Conservation (phyloP, 2,329 filamentous ascomycete species). For the Balansia obtecta region DNA sequence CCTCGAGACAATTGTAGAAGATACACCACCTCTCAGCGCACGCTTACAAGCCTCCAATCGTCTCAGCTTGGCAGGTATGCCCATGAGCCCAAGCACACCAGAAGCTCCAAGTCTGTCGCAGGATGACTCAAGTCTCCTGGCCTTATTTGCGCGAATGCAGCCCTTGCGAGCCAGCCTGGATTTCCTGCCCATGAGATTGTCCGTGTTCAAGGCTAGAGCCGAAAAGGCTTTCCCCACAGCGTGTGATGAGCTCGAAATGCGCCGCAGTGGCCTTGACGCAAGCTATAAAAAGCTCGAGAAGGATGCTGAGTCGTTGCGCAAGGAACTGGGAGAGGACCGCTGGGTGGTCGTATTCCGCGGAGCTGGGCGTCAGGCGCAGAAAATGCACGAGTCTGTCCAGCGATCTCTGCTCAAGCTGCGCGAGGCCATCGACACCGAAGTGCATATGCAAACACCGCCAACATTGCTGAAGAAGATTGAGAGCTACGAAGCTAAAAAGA, state of each 20-base stretch:
- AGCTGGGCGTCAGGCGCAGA: conserved; percentile 80
- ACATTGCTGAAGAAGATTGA: conserved; percentile 72
- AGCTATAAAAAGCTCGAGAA: conserved; percentile 79
- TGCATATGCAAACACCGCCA: conserved; percentile 60
- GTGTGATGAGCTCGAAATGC: conserved; percentile 74
- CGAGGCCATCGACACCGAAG: conserved; percentile 63
- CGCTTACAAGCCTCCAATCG: conserved; percentile 48
- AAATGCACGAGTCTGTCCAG: conserved; percentile 94
- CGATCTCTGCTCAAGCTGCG: conserved; percentile 72
- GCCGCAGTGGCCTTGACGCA: conserved; percentile 63
- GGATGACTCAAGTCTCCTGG: conserved; percentile 79
- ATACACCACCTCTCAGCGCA: conserved; percentile 49
- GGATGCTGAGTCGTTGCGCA: conserved; percentile 78
- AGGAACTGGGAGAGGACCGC: conserved; percentile 86
- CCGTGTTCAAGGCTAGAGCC: conserved; percentile 71
- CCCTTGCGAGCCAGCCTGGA: conserved; percentile 85
- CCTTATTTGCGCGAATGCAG: conserved; percentile 90
- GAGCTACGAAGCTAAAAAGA: conserved; percentile 88
- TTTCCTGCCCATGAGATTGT: conserved; percentile 88
- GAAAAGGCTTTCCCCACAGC: conserved; percentile 75
- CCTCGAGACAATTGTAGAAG: conserved; percentile 85
- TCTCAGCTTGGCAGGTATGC: conserved; percentile 54
- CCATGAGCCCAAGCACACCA: conserved; percentile 50
- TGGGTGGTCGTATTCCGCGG: conserved; percentile 95
- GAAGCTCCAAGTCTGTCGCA: conserved; percentile 44